Percentiles rank a stretch among this genome's conserved stretches.
Conservation (phyloP, 2,329 filamentous ascomycete species). For the Stemphylium vesicarium region DNA sequence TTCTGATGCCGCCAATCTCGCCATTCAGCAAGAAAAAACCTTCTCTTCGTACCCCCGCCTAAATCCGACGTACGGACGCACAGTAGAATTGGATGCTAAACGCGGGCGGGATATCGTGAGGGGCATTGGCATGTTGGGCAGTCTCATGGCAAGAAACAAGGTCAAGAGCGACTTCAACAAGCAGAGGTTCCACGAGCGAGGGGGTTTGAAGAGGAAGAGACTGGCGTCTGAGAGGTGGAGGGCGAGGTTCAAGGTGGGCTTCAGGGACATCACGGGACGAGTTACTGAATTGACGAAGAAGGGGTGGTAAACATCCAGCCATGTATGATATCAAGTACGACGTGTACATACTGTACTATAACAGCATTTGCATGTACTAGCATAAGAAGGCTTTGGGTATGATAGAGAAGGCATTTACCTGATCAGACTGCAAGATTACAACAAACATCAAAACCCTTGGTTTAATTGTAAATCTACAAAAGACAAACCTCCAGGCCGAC, state of each 20-base stretch:
- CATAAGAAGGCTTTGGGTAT: background rate
- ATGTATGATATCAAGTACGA: background rate
- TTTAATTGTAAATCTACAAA: too few species aligned
- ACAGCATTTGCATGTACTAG: slow-evolving; percentile 3
- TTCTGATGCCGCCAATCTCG: slow-evolving; percentile 16
- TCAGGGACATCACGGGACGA: slow-evolving; percentile 67
- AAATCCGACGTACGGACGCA: slow-evolving; percentile 50
- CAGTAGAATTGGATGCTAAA: slow-evolving; percentile 43
- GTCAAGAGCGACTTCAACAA: slow-evolving; percentile 61
- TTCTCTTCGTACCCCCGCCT: slow-evolving; percentile 42
- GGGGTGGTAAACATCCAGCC: slow-evolving; percentile 68
- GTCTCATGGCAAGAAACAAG: slow-evolving; percentile 60
- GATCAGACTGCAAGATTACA: background rate
- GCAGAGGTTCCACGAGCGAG: slow-evolving; percentile 77
- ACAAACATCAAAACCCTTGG: background rate
- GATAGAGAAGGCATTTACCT: background rate
- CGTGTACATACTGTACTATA: slow-evolving; percentile 10
- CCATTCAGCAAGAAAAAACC: slow-evolving; percentile 26
- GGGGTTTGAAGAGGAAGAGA: slow-evolving; percentile 79
- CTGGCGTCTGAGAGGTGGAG: slow-evolving; percentile 73
- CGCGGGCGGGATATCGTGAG: slow-evolving; percentile 55
- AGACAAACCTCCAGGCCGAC: too few species aligned
- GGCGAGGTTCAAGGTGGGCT: slow-evolving; percentile 70
- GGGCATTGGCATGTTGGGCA: slow-evolving; percentile 54
- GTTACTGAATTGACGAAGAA: slow-evolving; percentile 75